Percentiles rank a stretch among this genome's conserved stretches.
These are phyloP conservation scores for Mrakia blollopis DNA, from an alignment of 768 basidiomycete genomes.

Conservation along the genomic window DNA sequence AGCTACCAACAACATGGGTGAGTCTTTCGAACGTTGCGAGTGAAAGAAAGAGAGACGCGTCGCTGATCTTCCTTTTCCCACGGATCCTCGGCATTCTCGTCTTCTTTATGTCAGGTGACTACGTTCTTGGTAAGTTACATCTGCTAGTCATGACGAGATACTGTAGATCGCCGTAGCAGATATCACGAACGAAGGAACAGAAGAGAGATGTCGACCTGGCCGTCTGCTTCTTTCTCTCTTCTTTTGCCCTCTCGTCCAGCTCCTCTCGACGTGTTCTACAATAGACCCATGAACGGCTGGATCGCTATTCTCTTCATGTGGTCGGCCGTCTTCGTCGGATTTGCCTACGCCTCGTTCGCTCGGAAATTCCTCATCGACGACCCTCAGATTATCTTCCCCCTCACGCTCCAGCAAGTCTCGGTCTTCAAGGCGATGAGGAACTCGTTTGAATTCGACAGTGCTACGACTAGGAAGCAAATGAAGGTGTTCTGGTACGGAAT, in stretches of 20 bases:
- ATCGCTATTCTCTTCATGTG: constrained; percentile 22
- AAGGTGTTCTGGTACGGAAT: constrained; percentile 18
- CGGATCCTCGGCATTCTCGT: too few relatives aligned
- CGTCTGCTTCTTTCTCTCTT: too few relatives aligned
- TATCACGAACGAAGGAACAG: too few relatives aligned
- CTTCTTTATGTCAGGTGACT: too few relatives aligned
- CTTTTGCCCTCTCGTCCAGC: neutral
- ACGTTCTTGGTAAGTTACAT: too few relatives aligned
- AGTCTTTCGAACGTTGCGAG: neutral
- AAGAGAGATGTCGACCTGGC: too few relatives aligned
- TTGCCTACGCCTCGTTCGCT: constrained; percentile 14
- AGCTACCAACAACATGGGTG: constrained; percentile 20
- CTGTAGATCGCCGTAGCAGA: too few relatives aligned
- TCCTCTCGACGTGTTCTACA: constrained; percentile 15
- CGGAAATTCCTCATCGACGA: constrained; percentile 16
- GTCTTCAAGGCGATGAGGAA: constrained; percentile 15
- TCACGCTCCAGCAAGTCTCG: neutral
- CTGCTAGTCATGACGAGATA: too few relatives aligned
- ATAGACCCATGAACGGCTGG: constrained; percentile 23
- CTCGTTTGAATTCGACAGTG: neutral
- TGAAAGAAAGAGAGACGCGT: neutral
- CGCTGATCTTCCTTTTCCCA: neutral
- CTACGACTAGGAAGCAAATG: neutral
- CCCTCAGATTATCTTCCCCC: constrained; percentile 12
- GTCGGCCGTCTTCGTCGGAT: neutral